Evolutionary conservation across 495 filamentous ascomycete genomes (phyloP), one percentile per base, ranked within the genome.

Genomic region (Aspergillus panamensis): DNA sequence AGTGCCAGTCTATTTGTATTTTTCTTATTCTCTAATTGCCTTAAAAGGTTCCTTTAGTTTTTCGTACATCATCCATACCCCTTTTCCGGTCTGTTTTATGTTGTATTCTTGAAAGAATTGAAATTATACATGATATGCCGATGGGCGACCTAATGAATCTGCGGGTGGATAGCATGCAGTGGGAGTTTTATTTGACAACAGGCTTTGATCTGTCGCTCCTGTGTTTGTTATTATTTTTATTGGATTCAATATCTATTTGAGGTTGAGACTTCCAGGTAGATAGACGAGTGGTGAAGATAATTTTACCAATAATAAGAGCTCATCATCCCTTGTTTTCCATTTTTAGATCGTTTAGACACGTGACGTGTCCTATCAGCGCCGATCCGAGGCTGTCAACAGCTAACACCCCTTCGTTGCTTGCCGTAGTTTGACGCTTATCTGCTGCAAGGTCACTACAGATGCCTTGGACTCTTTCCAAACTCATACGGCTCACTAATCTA

Each of bases 1-100:
- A 39, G 29, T 35, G 25, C 51, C 45, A 29, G 20, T 16, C 33
- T 48, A 40, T 48, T 14, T 53, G n/a, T 48, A 59, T 31, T 10
- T 32, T 30, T 25, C 10, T 29, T 21, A 20, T 10, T 20, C 19
- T 10, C 19, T 45, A 19, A 20, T 45, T 45, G 42, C 16, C 7
- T 51, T 19, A 25, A n/a, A n/a, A 19, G 16, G 3, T 10, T 17
- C 10, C 16, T 25, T 40, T 13, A 14, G 0, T 4, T 53, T 14
- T 40, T 39, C 35, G 19, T 42, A 5, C 37, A 13, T 17, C 39
- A 19, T 40, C 42, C 14, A 40, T 52, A 42, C 14, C 33, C 33
- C 3, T 20, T 40, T 53, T 53, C 19, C 8, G 9, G 9, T 19
- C 17, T 17, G n/a, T 3, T 19, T 45, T 45, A 1, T 20, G 9